These are phyloP conservation scores for Mycothermus thermophilus DNA, from an alignment of 495 filamentous ascomycete species.

Conservation along the genomic window DNA sequence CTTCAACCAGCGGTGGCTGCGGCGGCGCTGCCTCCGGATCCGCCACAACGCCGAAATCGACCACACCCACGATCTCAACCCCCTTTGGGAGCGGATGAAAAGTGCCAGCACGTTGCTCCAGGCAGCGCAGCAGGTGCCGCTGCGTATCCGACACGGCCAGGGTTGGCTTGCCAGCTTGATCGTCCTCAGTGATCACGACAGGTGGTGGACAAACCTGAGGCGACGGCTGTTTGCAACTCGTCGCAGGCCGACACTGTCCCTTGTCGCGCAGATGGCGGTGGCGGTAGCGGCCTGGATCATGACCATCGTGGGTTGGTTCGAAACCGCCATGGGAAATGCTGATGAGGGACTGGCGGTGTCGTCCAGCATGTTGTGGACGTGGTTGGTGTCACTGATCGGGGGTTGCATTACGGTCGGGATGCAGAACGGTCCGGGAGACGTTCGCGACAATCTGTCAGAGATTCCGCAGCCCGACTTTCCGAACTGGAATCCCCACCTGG, in stretches of 20 bases:
- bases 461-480: neutral
- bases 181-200: neutral
- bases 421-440: neutral
- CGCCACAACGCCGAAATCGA: too few species aligned
- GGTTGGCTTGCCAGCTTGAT: neutral
- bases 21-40: neutral
- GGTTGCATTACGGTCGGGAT: conserved; percentile 4
- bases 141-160: neutral
- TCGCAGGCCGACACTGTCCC: neutral
- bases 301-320: neutral
- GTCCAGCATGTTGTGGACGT: conserved; percentile 4
- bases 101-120: neutral
- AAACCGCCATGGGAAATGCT: neutral
- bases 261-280: neutral
- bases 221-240: neutral
- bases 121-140: conserved; percentile 1
- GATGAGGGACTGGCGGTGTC: neutral
- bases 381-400: conserved; percentile 2
- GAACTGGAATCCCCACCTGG: neutral
- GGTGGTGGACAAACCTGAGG: neutral
- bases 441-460: neutral
- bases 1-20: conserved; percentile 2
- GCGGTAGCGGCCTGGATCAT: conserved; percentile 1
- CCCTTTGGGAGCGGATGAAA: too few species aligned
- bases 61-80: too few species aligned